phyloP scores from a whole-genome alignment of 1,284 basidiomycete species.

The Lentinula novae-zelandiae region DNA sequence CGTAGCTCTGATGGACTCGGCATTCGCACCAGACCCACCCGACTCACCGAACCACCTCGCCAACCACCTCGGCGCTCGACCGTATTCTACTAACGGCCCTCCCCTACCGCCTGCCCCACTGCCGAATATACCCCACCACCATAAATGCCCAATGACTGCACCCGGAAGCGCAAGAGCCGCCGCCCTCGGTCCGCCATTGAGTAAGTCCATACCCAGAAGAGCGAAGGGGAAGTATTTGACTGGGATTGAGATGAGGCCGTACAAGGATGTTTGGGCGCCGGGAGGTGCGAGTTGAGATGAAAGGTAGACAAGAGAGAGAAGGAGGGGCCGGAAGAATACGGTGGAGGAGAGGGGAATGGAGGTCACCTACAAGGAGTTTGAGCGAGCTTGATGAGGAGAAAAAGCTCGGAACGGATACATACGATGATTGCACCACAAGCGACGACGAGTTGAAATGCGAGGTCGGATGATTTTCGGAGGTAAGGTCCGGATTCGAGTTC shows the following conservation, averaged over 20 bases:
- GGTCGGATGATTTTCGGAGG: conserved; percentile 58
- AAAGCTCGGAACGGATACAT: conserved; percentile 23
- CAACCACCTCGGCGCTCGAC: conserved; percentile 12
- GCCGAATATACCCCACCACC: conserved; percentile 72
- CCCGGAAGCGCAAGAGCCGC: conserved; percentile 65
- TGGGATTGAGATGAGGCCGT: conserved; percentile 72
- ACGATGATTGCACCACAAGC: conserved; percentile 59
- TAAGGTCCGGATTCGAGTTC: conserved; percentile 66
- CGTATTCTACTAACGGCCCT: neutral
- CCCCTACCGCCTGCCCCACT: conserved; percentile 22
- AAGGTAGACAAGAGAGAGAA: conserved; percentile 47
- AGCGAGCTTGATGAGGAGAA: neutral
- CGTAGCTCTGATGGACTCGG: neutral
- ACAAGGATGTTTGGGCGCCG: conserved; percentile 64
- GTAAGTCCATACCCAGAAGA: conserved; percentile 68
- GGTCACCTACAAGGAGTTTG: neutral
- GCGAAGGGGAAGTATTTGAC: conserved; percentile 74
- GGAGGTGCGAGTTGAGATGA: conserved; percentile 53
- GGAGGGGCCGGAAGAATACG: conserved; percentile 64
- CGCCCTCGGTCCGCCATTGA: conserved; percentile 57
- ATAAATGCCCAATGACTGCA: conserved; percentile 71
- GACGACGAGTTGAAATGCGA: conserved; percentile 69
- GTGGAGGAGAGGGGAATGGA: conserved; percentile 48
- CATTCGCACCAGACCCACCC: conserved; percentile 1
- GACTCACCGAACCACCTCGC: conserved; percentile 8